Evolutionary conservation across 257 asterid species (phyloP).

Genomic region (Nicotiana tomentosiformis): DNA sequence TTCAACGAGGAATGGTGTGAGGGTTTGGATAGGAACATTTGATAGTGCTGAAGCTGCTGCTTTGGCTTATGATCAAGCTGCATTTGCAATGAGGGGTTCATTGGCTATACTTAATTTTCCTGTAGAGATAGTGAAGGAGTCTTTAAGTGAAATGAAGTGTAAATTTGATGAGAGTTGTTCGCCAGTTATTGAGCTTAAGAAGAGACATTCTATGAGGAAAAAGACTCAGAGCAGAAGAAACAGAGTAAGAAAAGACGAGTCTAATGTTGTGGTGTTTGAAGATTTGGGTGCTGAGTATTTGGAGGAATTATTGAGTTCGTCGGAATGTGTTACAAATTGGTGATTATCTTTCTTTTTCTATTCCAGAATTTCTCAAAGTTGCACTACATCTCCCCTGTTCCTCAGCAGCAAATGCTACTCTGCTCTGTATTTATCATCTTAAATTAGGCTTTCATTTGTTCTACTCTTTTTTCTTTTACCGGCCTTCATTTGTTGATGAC

Average conservation of each 20-base stretch:
- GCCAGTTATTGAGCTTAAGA: constrained; percentile 73
- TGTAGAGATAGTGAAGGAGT: constrained; percentile 52
- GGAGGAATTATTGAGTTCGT: constrained; percentile 46
- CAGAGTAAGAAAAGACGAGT: background rate
- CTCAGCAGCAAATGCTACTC: background rate
- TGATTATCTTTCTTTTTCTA: constrained; percentile 5
- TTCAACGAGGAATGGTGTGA: constrained; percentile 66
- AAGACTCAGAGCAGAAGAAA: constrained; percentile 17
- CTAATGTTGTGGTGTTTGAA: constrained; percentile 57
- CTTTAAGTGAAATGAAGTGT: constrained; percentile 52
- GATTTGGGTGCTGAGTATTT: constrained; percentile 73
- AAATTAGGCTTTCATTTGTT: background rate
- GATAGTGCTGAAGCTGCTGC: constrained; percentile 87
- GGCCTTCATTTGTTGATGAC: background rate
- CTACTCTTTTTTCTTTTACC: background rate
- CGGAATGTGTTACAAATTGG: constrained; percentile 21
- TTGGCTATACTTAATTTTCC: constrained; percentile 75
- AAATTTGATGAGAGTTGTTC: constrained; percentile 52
- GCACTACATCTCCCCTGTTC: background rate
- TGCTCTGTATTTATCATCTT: background rate
- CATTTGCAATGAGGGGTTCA: constrained; percentile 64
- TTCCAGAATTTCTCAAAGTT: background rate
- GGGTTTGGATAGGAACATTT: constrained; percentile 89
- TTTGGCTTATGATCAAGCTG: constrained; percentile 84
- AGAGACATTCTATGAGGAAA: constrained; percentile 49